These are phyloP conservation scores for Pestalotiopsis sp. DNA, from an alignment of 2,329 filamentous ascomycete species.

Conservation along the genomic window DNA sequence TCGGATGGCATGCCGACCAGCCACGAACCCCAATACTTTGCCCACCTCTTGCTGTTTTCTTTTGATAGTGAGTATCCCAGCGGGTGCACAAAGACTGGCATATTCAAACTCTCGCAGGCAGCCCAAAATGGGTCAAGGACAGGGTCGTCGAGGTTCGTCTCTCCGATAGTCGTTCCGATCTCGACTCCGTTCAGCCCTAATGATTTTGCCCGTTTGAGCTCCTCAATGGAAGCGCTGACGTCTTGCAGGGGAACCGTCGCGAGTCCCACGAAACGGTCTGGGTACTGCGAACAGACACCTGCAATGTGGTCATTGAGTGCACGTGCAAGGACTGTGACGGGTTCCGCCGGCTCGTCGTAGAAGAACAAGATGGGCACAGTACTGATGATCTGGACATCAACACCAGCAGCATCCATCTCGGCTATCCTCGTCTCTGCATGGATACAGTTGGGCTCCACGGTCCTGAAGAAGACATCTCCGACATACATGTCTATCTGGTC, in stretches of 20 bases:
- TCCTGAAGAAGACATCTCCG: slow-evolving; percentile 34
- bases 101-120: slow-evolving; percentile 33
- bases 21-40: slow-evolving; percentile 35
- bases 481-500: slow-evolving; percentile 37
- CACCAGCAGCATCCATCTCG: slow-evolving; percentile 37
- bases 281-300: slow-evolving; percentile 23
- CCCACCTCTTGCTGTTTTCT: slow-evolving; percentile 35
- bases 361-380: slow-evolving; percentile 40
- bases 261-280: slow-evolving; percentile 34
- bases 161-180: slow-evolving; percentile 35
- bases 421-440: slow-evolving; percentile 26
- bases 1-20: slow-evolving; percentile 39
- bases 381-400: slow-evolving; percentile 38
- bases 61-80: slow-evolving; percentile 34
- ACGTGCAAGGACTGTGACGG: slow-evolving; percentile 30
- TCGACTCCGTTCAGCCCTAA: slow-evolving; percentile 33
- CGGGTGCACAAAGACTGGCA: slow-evolving; percentile 37
- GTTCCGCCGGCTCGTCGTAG: slow-evolving; percentile 34
- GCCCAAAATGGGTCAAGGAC: slow-evolving; percentile 32
- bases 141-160: slow-evolving; percentile 32
- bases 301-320: slow-evolving; percentile 36
- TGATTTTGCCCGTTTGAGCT: slow-evolving; percentile 28
- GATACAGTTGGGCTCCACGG: slow-evolving; percentile 36
- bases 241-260: slow-evolving; percentile 36
- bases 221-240: slow-evolving; percentile 27